Percentiles rank a stretch among this genome's conserved stretches.
These are phyloP conservation scores for Capronia epimyces DNA, from an alignment of 2,329 filamentous ascomycete species.

Conservation along the genomic window DNA sequence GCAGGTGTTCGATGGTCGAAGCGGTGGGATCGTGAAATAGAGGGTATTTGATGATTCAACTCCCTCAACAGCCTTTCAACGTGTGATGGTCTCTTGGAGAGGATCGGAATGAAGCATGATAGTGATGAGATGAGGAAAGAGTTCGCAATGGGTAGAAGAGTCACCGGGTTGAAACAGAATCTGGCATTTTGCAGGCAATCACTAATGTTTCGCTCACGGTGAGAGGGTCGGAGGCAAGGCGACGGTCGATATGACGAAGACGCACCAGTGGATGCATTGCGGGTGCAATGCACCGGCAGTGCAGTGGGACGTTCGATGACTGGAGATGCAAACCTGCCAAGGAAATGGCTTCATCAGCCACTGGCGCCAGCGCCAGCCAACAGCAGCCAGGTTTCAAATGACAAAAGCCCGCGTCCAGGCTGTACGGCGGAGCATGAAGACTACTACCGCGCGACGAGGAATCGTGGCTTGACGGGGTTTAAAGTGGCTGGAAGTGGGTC, in stretches of 20 bases:
- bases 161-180: not conserved
- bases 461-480: not conserved
- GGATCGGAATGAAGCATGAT: not conserved
- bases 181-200: not conserved
- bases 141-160: not conserved
- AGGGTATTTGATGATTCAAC: not conserved
- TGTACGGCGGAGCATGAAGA: slow-evolving; percentile 12
- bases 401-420: not conserved
- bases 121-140: not conserved
- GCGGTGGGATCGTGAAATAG: not conserved
- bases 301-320: not conserved
- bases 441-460: not conserved
- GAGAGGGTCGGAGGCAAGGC: not conserved
- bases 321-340: slow-evolving; percentile 21
- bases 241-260: not conserved
- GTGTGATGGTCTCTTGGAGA: not conserved
- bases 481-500: slow-evolving; percentile 9
- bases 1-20: not conserved
- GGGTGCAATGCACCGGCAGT: too few relatives aligned
- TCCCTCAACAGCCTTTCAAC: not conserved
- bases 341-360: not conserved
- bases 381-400: slow-evolving; percentile 9
- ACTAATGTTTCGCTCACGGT: not conserved
- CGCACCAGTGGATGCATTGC: not conserved
- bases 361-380: not conserved